phyloP scores from a whole-genome alignment of 2,329 filamentous ascomycete species.

The Dactylellina parvicollis region DNA sequence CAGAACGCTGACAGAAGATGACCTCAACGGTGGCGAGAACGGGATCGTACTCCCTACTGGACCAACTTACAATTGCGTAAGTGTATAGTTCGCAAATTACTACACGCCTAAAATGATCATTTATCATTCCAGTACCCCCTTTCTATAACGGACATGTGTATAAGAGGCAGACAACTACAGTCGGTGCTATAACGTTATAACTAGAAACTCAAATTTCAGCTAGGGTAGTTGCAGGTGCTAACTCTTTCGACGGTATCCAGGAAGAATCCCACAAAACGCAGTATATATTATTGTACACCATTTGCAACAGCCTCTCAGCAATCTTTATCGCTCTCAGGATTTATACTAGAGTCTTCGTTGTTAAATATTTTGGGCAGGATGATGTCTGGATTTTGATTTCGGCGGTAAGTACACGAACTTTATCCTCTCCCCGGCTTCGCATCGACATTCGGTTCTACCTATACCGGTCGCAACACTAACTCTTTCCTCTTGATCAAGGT shows the following conservation, averaged over 20 bases:
- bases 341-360: slow-evolving; percentile 27
- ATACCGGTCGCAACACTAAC: too few species aligned
- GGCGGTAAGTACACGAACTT: neutral
- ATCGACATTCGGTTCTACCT: too few species aligned
- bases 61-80: slow-evolving; percentile 8
- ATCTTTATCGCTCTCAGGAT: slow-evolving; percentile 21
- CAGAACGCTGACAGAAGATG: neutral
- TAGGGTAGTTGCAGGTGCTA: neutral
- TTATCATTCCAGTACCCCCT: too few species aligned
- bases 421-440: neutral
- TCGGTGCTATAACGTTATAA: too few species aligned
- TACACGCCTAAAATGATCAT: too few species aligned
- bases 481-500: neutral
- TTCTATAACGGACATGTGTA: too few species aligned
- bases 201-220: too few species aligned
- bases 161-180: too few species aligned
- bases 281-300: slow-evolving; percentile 2
- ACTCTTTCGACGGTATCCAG: neutral
- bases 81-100: neutral
- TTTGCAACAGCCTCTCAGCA: slow-evolving; percentile 4
- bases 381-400: slow-evolving; percentile 39
- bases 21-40: neutral
- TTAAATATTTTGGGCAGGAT: slow-evolving; percentile 41
- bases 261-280: neutral
- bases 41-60: slow-evolving; percentile 3